A percentile compares a stretch with the other conserved stretches of the same genome.
Conservation (phyloP, 2,329 filamentous ascomycete genomes). For the Rhynchosporium secalis region DNA sequence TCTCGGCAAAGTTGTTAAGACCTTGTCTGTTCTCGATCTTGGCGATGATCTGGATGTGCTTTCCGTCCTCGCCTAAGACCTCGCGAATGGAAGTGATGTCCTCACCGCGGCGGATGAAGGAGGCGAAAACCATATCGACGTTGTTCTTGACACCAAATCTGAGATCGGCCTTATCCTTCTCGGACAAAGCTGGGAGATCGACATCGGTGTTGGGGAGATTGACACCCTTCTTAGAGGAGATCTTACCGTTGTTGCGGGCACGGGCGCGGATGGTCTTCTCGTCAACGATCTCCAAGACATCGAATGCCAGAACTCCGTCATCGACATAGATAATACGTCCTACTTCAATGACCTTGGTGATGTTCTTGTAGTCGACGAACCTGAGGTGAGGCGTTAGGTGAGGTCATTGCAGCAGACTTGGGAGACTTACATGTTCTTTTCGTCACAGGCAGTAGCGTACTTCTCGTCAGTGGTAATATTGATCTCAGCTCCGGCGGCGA, state of each 20-base stretch:
- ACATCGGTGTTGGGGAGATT: constrained; percentile 99
- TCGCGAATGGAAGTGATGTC: constrained; percentile 92
- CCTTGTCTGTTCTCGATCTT: constrained; percentile 99
- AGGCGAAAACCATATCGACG: constrained; percentile 99
- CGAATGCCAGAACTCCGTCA: constrained; percentile 95
- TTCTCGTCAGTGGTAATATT: constrained; percentile 97
- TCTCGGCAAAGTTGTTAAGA: constrained; percentile 99
- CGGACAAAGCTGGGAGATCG: constrained; percentile 92
- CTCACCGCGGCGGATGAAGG: constrained; percentile 91
- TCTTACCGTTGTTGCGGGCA: constrained; percentile 96
- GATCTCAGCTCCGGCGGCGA: constrained; percentile 78
- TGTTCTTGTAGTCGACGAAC: constrained; percentile 99
- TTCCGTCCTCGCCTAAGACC: constrained; percentile 87
- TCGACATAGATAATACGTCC: constrained; percentile 98
- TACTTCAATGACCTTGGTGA: constrained; percentile 92
- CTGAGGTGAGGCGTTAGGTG: constrained; percentile 45
- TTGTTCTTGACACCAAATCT: constrained; percentile 96
- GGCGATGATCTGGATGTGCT: constrained; percentile 98
- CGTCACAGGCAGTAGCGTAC: constrained; percentile 80
- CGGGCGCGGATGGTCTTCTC: constrained; percentile 84
- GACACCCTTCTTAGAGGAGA: constrained; percentile 98
- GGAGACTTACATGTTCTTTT: constrained; percentile 82
- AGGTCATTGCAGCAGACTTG: background rate
- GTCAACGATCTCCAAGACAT: constrained; percentile 84
- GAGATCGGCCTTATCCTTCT: constrained; percentile 96